These are phyloP conservation scores for Gossypium gossypioides DNA, from an alignment of 441 rosid genomes.

Conservation along the genomic window DNA sequence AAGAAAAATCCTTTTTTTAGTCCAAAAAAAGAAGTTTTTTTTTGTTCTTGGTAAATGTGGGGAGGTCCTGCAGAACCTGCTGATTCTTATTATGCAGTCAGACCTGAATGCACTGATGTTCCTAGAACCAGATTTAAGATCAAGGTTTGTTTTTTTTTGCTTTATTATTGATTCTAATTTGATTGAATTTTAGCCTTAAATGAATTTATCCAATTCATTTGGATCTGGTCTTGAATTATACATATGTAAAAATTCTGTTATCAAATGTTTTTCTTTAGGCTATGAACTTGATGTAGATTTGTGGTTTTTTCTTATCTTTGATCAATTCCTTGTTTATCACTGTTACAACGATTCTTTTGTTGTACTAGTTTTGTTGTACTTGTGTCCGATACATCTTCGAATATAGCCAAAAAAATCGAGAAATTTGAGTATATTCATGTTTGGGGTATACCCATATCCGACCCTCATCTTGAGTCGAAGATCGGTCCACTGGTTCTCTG, in stretches of 20 bases:
- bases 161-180: not conserved
- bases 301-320: not conserved
- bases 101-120: constrained; percentile 83
- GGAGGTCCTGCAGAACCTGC: constrained; percentile 52
- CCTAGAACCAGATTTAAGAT: constrained; percentile 78
- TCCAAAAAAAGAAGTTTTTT: not conserved
- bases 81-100: constrained; percentile 78
- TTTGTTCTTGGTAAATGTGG: constrained; percentile 48
- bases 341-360: not conserved
- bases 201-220: not conserved
- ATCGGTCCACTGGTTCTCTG: not conserved
- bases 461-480: not conserved
- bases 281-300: not conserved
- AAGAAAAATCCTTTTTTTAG: not conserved
- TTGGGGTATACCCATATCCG: not conserved
- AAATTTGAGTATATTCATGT: not conserved
- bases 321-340: not conserved
- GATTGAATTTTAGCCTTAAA: not conserved
- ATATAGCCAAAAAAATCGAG: no score
- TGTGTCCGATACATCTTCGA: not conserved
- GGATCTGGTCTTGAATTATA: constrained; percentile 1
- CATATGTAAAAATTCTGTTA: not conserved
- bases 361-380: not conserved
- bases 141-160: constrained; percentile 38
- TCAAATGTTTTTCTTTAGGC: not conserved